These are phyloP conservation scores for Vachellia pachyceras DNA, from an alignment of 306 rosid species.

Conservation along the genomic window DNA sequence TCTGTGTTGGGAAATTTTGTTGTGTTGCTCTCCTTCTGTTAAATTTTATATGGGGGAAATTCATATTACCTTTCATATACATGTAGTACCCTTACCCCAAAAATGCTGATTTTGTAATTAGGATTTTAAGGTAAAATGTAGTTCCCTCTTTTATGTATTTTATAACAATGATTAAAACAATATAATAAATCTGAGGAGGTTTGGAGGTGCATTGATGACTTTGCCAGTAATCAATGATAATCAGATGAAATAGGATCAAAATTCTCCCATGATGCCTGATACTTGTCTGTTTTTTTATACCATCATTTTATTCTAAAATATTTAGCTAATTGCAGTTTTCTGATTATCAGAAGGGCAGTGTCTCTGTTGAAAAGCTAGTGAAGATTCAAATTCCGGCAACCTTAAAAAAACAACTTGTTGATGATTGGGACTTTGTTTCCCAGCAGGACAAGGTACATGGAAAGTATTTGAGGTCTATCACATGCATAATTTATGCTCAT, in stretches of 20 bases:
- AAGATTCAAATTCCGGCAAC: slow-evolving; percentile 96
- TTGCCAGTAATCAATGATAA: not conserved
- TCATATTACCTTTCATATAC: not conserved
- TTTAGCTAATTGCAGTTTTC: slow-evolving; percentile 44
- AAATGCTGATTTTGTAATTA: not conserved
- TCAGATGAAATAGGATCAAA: not conserved
- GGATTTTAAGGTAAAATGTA: not conserved
- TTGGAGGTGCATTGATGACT: not conserved
- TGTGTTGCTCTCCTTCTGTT: not conserved
- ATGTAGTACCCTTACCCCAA: not conserved
- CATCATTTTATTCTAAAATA: slow-evolving; percentile 11
- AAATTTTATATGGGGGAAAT: not conserved
- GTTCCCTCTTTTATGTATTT: not conserved
- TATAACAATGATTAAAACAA: not conserved
- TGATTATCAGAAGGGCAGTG: slow-evolving; percentile 69
- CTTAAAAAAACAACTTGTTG: slow-evolving; percentile 94
- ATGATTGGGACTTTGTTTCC: slow-evolving; percentile 85
- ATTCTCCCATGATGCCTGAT: not conserved
- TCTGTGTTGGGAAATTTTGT: not conserved
- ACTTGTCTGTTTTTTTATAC: not conserved
- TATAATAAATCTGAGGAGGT: not conserved
- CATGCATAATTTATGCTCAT: slow-evolving; percentile 17
- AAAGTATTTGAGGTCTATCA: slow-evolving; percentile 10
- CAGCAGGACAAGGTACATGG: slow-evolving; percentile 86
- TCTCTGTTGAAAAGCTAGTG: slow-evolving; percentile 69